Percentiles rank a stretch among this genome's conserved stretches.
Evolutionary conservation across 352 stramenopile genomes (phyloP).

Genomic region (Pythium angustatum): DNA sequence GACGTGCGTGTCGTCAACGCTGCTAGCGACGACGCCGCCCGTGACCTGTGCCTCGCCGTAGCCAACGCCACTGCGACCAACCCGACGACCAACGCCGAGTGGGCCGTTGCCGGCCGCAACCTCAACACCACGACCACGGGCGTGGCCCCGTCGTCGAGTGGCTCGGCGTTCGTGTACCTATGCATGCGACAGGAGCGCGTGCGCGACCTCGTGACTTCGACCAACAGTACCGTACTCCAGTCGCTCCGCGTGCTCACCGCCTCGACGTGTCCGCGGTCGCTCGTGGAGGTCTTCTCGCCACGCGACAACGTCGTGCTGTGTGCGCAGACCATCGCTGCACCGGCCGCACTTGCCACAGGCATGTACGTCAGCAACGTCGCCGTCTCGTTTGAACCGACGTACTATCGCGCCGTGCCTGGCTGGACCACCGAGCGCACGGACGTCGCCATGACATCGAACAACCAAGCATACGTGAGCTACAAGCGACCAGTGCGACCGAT

Average conservation of each 20-base stretch:
- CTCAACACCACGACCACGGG: slow-evolving; percentile 12
- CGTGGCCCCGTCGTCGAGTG: not conserved
- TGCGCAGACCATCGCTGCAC: not conserved
- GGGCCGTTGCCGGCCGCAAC: slow-evolving; percentile 22
- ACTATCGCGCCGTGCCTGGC: not conserved
- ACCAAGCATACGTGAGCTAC: slow-evolving; percentile 7
- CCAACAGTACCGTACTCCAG: not conserved
- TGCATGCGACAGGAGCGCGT: slow-evolving; percentile 17
- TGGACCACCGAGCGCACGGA: slow-evolving; percentile 10
- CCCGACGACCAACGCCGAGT: not conserved
- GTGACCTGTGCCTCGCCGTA: slow-evolving; percentile 9
- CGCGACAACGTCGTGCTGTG: slow-evolving; percentile 3
- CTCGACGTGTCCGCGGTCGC: not conserved
- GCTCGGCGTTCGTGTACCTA: slow-evolving; percentile 5
- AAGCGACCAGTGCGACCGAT: slow-evolving; percentile 22
- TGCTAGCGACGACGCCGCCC: slow-evolving; percentile 5
- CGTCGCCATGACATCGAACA: not conserved
- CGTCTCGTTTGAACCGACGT: not conserved
- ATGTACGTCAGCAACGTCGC: slow-evolving; percentile 24
- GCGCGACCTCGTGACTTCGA: not conserved
- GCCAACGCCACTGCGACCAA: not conserved
- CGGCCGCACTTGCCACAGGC: not conserved
- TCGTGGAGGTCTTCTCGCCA: slow-evolving; percentile 3
- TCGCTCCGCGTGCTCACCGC: slow-evolving; percentile 7
- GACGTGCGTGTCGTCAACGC: slow-evolving; percentile 19